Evolutionary conservation across 148 eudicot species (phyloP), one percentile per base, ranked within the genome.

Genomic region (Rheum nobile): DNA sequence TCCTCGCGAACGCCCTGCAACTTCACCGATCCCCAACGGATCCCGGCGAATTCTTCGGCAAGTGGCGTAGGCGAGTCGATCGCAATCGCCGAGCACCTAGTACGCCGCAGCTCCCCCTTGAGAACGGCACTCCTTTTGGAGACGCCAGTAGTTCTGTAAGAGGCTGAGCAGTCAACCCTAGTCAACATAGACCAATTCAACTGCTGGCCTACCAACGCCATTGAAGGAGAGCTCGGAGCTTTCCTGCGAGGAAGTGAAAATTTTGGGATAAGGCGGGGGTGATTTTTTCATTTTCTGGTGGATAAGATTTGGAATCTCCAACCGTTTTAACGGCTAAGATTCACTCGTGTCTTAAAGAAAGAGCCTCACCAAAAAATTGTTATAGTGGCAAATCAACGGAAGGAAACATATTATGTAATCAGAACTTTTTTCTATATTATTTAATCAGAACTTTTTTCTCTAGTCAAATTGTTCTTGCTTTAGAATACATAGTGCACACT

Each of bases 1-100:
- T 95, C 99, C 12, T 95, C 94, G 0, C 99, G 87, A 47, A 82
- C 78, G 22, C 99, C 99, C 81, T 91, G 95, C 37, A 95, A 72
- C 75, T 83, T 82, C 21, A 86, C 83, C 8, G 90, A 85, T 5
- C 98, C 98, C 96, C 91, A 91, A 75, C 87, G 78, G 43, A 90
- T 82, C 12, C 90, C 91, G 6, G 80, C 76, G n/a, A 78, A 86
- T 16, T 83, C 83, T 31, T 83, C 83, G 21, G 89, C 43, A 16
- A 84, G 39, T 6, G 93, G 79, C 55, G 93, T 74, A 6, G 91
- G 91, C 52, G 93, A 80, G 17, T 91, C 91, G 28, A 95, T 88
- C 6, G 98, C 98, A 50, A 95, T 91, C 1, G 97, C 90, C 9
- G 97, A 88, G 72, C 98, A 87, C 43, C 78, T 77, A 24, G 86